Evolutionary conservation across 1,284 basidiomycete species (phyloP).

Genomic region (Leccinum pachyderme): DNA sequence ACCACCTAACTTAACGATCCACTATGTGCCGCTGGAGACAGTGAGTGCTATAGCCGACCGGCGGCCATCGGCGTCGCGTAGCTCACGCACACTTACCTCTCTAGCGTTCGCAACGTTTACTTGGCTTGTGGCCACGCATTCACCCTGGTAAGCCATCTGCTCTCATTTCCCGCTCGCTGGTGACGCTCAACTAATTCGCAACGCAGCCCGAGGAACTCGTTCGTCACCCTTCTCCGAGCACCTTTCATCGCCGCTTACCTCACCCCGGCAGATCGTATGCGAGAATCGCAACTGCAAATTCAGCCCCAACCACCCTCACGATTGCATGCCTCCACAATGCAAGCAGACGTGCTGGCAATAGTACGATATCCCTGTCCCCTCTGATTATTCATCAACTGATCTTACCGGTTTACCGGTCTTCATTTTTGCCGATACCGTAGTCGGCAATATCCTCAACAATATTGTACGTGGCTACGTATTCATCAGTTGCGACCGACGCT

Average conservation of each 20-base stretch:
- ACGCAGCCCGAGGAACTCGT: slow-evolving; percentile 34
- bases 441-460: slow-evolving; percentile 44
- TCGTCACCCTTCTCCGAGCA: slow-evolving; percentile 2
- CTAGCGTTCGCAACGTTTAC: slow-evolving; percentile 44
- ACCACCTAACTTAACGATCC: slow-evolving; percentile 1
- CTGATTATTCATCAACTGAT: neutral
- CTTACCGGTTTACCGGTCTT: slow-evolving; percentile 12
- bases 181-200: slow-evolving; percentile 7
- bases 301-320: slow-evolving; percentile 44
- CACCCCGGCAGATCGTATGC: slow-evolving; percentile 38
- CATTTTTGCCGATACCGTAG: slow-evolving; percentile 24
- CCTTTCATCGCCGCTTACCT: slow-evolving; percentile 17
- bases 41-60: slow-evolving; percentile 25
- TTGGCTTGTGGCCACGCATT: slow-evolving; percentile 38
- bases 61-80: slow-evolving; percentile 3
- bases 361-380: slow-evolving; percentile 26
- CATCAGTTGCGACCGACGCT: neutral
- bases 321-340: slow-evolving; percentile 41
- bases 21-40: slow-evolving; percentile 40
- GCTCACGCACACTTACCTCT: slow-evolving; percentile 7
- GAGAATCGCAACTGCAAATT: slow-evolving; percentile 43
- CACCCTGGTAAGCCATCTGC: slow-evolving; percentile 35
- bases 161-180: neutral
- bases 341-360: slow-evolving; percentile 48
- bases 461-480: slow-evolving; percentile 34